Evolutionary conservation across 176 grass and related monocot species (phyloP).

Genomic region (Avena insularis): DNA sequence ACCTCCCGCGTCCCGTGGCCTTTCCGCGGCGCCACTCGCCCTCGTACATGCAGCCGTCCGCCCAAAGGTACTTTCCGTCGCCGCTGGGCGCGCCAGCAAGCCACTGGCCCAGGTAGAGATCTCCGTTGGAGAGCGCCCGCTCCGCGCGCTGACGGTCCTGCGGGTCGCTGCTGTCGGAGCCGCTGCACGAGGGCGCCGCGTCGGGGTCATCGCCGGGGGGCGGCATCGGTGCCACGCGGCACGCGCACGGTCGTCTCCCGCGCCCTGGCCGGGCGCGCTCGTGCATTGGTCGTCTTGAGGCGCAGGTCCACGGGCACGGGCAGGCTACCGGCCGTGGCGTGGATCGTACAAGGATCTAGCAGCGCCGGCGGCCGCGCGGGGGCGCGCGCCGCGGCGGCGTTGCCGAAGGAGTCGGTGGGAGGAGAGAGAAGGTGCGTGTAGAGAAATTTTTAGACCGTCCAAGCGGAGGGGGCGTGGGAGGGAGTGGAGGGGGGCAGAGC

Average conservation of each 20-base stretch:
- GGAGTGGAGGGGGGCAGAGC: slow-evolving; percentile 35
- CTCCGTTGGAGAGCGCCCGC: slow-evolving; percentile 65
- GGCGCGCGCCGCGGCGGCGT: slow-evolving; percentile 60
- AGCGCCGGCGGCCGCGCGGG: slow-evolving; percentile 52
- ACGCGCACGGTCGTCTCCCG: slow-evolving; percentile 39
- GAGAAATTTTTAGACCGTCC: slow-evolving; percentile 48
- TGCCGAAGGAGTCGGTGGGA: slow-evolving; percentile 48
- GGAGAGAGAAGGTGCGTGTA: slow-evolving; percentile 34
- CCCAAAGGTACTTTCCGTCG: slow-evolving; percentile 81
- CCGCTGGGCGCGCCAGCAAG: slow-evolving; percentile 62
- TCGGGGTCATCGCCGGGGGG: slow-evolving; percentile 58
- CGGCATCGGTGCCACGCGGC: slow-evolving; percentile 63
- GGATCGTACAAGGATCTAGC: slow-evolving; percentile 34
- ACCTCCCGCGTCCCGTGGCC: slow-evolving; percentile 68
- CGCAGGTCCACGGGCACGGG: not conserved
- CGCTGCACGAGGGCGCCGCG: slow-evolving; percentile 49
- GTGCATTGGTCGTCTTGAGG: slow-evolving; percentile 55
- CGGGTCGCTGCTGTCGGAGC: slow-evolving; percentile 23
- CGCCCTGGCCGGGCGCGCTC: slow-evolving; percentile 44
- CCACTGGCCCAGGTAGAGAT: slow-evolving; percentile 80
- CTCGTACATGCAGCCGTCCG: slow-evolving; percentile 88
- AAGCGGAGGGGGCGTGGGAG: slow-evolving; percentile 18
- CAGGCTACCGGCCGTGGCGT: slow-evolving; percentile 34
- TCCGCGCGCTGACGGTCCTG: slow-evolving; percentile 38
- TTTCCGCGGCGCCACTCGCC: slow-evolving; percentile 80